Percentiles rank a stretch among this genome's conserved stretches.
Conservation (phyloP, 1,284 basidiomycete genomes). For the Boletus sp. region DNA sequence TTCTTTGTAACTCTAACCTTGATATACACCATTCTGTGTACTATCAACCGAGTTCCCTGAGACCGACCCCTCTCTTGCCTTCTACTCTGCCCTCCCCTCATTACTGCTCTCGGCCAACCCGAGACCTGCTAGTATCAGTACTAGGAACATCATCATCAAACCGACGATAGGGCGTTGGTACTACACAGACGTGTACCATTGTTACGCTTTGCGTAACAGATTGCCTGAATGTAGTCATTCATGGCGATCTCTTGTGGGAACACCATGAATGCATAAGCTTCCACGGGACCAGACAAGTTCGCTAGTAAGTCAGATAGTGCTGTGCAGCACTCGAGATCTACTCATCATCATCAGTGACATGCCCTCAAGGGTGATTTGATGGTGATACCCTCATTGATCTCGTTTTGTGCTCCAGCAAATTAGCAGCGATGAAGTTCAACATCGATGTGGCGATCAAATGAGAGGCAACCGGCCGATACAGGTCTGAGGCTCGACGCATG, state of each 20-base stretch:
- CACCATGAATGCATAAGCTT: conserved; percentile 30
- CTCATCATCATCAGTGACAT: not conserved
- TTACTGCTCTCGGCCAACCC: no score
- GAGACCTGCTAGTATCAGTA: no score
- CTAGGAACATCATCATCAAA: no score
- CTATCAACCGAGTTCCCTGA: no score
- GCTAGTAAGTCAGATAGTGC: conserved; percentile 31
- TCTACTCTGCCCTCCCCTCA: no score
- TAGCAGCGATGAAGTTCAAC: conserved; percentile 26
- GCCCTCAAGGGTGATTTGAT: not conserved
- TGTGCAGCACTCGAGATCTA: conserved; percentile 20
- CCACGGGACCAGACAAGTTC: conserved; percentile 30
- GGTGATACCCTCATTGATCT: conserved; percentile 18
- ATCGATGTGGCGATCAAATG: conserved; percentile 32
- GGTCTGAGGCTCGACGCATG: conserved; percentile 16
- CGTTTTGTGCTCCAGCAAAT: conserved; percentile 33
- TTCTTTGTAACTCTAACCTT: no score
- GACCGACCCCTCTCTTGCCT: no score
- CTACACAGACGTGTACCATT: no score
- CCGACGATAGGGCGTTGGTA: no score
- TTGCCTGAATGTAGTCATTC: conserved; percentile 32
- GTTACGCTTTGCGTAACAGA: no score
- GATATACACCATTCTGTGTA: no score
- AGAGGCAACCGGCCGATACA: conserved; percentile 17
- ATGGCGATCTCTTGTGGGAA: conserved; percentile 31